phyloP scores from a whole-genome alignment of 2,329 filamentous ascomycete genomes.

The Beauveria sp. region DNA sequence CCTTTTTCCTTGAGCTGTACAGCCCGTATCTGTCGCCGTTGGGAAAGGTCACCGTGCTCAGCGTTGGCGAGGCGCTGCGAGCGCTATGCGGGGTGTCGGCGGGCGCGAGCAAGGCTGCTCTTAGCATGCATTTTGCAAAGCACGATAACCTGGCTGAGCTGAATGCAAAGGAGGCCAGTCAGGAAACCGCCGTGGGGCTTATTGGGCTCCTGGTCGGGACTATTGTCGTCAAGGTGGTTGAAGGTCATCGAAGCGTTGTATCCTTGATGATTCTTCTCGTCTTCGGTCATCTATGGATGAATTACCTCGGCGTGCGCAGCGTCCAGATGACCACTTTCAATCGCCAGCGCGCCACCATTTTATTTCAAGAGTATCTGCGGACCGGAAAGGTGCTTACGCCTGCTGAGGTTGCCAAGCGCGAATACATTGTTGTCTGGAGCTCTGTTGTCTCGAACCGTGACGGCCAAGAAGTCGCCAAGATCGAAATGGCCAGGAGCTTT shows the following conservation, averaged over 20 bases:
- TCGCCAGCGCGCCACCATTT: constrained; percentile 73
- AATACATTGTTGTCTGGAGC: constrained; percentile 51
- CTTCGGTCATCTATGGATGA: constrained; percentile 70
- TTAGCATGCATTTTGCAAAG: constrained; percentile 86
- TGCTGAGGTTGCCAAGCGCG: constrained; percentile 53
- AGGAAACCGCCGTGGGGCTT: constrained; percentile 88
- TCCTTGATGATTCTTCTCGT: constrained; percentile 64
- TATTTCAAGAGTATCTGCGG: constrained; percentile 54
- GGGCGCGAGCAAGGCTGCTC: constrained; percentile 79
- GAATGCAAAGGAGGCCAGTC: constrained; percentile 90
- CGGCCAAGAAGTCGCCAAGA: constrained; percentile 23
- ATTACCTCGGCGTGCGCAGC: constrained; percentile 76
- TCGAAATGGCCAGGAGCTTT: constrained; percentile 37
- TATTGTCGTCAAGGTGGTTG: constrained; percentile 68
- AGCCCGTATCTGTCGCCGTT: constrained; percentile 61
- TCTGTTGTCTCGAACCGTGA: constrained; percentile 23
- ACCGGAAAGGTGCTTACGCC: constrained; percentile 52
- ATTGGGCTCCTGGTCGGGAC: constrained; percentile 81
- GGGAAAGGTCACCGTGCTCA: constrained; percentile 43
- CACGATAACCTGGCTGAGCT: constrained; percentile 85
- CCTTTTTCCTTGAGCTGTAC: constrained; percentile 78
- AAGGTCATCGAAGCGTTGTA: constrained; percentile 67
- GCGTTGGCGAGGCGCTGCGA: constrained; percentile 42
- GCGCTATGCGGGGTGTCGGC: constrained; percentile 82
- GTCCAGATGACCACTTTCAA: constrained; percentile 83